Conservation (phyloP, 805 yeast species). For the Kluyveromyces nonfermentans region DNA sequence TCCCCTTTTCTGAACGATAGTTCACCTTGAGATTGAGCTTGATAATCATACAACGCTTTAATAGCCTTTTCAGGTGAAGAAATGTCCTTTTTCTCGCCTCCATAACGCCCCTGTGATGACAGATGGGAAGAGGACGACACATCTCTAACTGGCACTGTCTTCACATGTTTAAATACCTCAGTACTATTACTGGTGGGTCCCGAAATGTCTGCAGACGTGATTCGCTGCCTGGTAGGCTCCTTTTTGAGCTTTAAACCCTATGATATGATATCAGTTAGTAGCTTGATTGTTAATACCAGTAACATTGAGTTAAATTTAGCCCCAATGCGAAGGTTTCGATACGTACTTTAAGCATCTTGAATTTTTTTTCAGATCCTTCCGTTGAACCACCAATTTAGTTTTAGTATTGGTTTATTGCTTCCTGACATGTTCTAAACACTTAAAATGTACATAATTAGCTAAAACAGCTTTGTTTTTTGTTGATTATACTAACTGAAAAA, state of each 20-base stretch:
- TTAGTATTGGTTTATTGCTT: too few species aligned
- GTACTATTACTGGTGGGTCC: slow-evolving; percentile 22
- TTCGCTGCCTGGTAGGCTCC: slow-evolving; percentile 22
- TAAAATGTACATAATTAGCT: neutral
- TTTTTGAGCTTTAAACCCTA: slow-evolving; percentile 26
- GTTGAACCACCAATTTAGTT: neutral
- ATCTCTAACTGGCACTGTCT: slow-evolving; percentile 19
- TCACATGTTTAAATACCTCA: slow-evolving; percentile 17
- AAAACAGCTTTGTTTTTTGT: neutral
- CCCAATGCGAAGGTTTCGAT: neutral
- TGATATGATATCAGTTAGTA: neutral
- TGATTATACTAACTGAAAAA: neutral
- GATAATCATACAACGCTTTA: slow-evolving; percentile 68
- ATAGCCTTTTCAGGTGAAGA: slow-evolving; percentile 66
- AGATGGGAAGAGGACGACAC: slow-evolving; percentile 13
- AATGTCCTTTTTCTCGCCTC: slow-evolving; percentile 10
- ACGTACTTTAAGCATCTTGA: neutral
- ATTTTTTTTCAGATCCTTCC: too few species aligned
- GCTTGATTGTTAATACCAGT: too few species aligned
- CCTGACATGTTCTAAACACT: too few species aligned
- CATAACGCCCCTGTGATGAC: slow-evolving; percentile 5
- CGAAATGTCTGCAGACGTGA: slow-evolving; percentile 30
- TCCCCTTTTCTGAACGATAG: slow-evolving; percentile 74
- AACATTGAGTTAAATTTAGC: neutral
- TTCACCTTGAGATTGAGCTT: slow-evolving; percentile 74